Evolutionary conservation across 2,329 filamentous ascomycete species (phyloP).

Genomic region (Volutella citrinella): DNA sequence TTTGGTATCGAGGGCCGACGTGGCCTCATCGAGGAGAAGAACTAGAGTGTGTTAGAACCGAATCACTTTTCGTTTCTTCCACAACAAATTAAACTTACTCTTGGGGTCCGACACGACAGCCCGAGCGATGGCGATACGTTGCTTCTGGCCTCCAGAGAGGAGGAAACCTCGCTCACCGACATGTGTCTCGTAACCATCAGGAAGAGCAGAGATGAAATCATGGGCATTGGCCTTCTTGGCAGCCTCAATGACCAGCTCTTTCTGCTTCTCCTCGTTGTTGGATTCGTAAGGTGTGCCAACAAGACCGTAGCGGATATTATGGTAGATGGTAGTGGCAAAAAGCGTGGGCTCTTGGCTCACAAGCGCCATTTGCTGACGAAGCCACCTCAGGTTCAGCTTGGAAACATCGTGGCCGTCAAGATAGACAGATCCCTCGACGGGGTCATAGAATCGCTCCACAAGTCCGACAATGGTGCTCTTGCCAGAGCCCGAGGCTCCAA

Average conservation of each 20-base stretch:
- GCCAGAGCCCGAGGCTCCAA: slow-evolving; percentile 90
- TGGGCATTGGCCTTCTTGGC: slow-evolving; percentile 92
- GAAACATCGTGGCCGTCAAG: slow-evolving; percentile 82
- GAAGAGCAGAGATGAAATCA: slow-evolving; percentile 79
- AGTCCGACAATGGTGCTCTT: slow-evolving; percentile 94
- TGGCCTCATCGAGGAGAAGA: slow-evolving; percentile 90
- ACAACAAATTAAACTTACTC: slow-evolving; percentile 48
- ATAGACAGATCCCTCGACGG: slow-evolving; percentile 73
- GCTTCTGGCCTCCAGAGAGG: slow-evolving; percentile 92
- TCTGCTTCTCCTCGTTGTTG: slow-evolving; percentile 64
- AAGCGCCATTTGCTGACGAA: slow-evolving; percentile 86
- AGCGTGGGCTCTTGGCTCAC: slow-evolving; percentile 92
- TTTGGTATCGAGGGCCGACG: slow-evolving; percentile 88
- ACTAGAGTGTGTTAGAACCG: no score
- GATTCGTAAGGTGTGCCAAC: slow-evolving; percentile 77
- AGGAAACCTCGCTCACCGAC: slow-evolving; percentile 95
- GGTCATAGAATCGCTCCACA: slow-evolving; percentile 91
- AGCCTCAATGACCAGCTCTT: slow-evolving; percentile 71
- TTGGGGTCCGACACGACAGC: slow-evolving; percentile 90
- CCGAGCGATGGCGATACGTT: slow-evolving; percentile 90
- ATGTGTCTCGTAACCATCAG: slow-evolving; percentile 87
- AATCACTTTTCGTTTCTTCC: no score
- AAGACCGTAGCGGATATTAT: slow-evolving; percentile 87
- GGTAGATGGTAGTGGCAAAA: slow-evolving; percentile 83
- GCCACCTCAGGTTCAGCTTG: slow-evolving; percentile 81